These are phyloP conservation scores for Malus asiatica DNA, from an alignment of 306 rosid species.

Conservation along the genomic window DNA sequence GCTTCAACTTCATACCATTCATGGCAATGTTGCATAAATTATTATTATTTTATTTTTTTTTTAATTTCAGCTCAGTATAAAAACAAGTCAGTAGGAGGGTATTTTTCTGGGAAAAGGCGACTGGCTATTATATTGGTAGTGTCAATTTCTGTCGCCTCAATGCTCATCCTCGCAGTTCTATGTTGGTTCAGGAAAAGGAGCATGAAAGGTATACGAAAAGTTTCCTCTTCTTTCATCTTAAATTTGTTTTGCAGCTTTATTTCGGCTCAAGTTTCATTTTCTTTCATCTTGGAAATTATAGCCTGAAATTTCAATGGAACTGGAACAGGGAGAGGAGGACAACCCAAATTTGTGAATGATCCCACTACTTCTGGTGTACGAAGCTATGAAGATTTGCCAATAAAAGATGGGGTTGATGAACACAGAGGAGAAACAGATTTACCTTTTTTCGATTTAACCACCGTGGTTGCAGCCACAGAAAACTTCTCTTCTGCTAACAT, in stretches of 20 bases:
- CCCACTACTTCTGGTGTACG: background rate
- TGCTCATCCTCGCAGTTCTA: no score
- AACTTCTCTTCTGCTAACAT: constrained; percentile 38
- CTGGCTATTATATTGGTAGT: no score
- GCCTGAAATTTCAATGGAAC: background rate
- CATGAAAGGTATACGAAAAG: no score
- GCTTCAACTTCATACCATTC: background rate
- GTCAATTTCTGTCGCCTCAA: no score
- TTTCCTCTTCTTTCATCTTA: background rate
- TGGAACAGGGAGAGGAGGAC: constrained; percentile 5
- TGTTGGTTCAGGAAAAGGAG: no score
- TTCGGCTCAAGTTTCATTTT: no score
- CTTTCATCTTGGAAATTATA: no score
- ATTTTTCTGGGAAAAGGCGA: no score
- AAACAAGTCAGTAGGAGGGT: no score
- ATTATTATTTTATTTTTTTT: no score
- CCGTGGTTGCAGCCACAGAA: constrained; percentile 44
- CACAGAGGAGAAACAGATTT: constrained; percentile 26
- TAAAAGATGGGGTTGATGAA: background rate
- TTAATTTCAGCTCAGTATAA: no score
- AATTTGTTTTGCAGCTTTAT: background rate
- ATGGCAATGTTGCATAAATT: no score
- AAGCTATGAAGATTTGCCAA: background rate
- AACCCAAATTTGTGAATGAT: background rate
- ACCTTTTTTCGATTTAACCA: constrained; percentile 32